A percentile compares a stretch with the other conserved stretches of the same genome.
These are phyloP conservation scores for Avena eriantha DNA, from an alignment of 176 grass and related monocot species.

Conservation along the genomic window DNA sequence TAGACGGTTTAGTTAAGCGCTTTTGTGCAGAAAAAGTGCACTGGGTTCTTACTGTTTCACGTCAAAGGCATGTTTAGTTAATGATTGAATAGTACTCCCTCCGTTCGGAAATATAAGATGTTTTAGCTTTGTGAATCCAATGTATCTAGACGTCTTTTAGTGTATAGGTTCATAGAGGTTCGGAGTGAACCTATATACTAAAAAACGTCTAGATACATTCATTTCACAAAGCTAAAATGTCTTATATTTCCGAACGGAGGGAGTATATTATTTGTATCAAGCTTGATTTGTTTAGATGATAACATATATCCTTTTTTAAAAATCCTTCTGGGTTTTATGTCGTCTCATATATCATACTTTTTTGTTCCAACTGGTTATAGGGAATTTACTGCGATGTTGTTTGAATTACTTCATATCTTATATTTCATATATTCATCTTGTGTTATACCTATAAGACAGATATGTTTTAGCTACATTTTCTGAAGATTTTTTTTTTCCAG, in stretches of 20 bases:
- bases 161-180: too few relatives aligned
- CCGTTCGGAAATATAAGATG: too few relatives aligned
- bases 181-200: too few relatives aligned
- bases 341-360: background rate
- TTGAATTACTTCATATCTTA: slow-evolving; percentile 25
- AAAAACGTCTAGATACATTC: too few relatives aligned
- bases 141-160: too few relatives aligned
- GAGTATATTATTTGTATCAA: background rate
- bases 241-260: too few relatives aligned
- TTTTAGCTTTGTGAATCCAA: too few relatives aligned
- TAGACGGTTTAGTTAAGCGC: background rate
- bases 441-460: background rate
- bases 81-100: background rate
- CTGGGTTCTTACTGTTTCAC: slow-evolving; percentile 1
- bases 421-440: slow-evolving; percentile 6
- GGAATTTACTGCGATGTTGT: slow-evolving; percentile 6
- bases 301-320: background rate
- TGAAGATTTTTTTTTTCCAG: slow-evolving; percentile 55
- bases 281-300: slow-evolving; percentile 12
- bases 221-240: too few relatives aligned
- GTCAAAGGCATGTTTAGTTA: slow-evolving; percentile 21
- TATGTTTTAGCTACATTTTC: background rate
- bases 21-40: slow-evolving; percentile 14
- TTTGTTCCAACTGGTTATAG: background rate
- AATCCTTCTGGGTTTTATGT: background rate